Evolutionary conservation across 2,329 filamentous ascomycete species (phyloP), one percentile per base, ranked within the genome.

Genomic region (Rutstroemia sp.): DNA sequence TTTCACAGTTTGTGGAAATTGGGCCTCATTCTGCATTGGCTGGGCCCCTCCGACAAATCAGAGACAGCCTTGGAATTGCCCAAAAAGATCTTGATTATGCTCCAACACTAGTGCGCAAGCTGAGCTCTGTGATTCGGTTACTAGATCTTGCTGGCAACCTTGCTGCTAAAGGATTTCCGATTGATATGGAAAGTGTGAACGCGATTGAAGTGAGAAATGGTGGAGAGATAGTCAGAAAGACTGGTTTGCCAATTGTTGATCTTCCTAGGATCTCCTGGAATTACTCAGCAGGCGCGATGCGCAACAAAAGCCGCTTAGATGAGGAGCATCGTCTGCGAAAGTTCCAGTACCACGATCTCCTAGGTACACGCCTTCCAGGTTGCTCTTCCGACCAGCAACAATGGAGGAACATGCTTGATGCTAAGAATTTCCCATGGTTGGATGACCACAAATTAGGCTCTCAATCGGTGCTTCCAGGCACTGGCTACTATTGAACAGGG

Each of bases 261-360:
- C 56, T 75, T 1, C 77, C 77, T 0, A 56, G 63, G 0, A 79
- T 79, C 54, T 70, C 73, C 0, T 80, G 77, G 74, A 74, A 79
- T 45, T 76, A 79, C 60, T 70, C 50, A 16, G 50, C 39, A 1
- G 50, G 39, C 3, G 50, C 42, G 9, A 23, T 46, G 23, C 30
- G 39, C 10, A 23, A 46, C 8, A 36, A 52, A 12, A 52, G 45
- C 14, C 70, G 2, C 70, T 71, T 25, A 56, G 60, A 0, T 78
- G 79, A 62, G 80, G 78, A 78, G 71, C 75, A 58, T 78, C 81
- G 58, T 76, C 76, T 1, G 73, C 76, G 46, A 63, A 76, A 4
- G 75, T 75, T 23, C 61, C 66, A 14, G 70, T 73, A n/a, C 73
- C 73, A 76, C 48, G 78, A 81, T 54, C 71, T 81, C 1, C 75